Evolutionary conservation across 73 alveolate species (phyloP), one percentile per base, ranked within the genome.

Genomic region (Blepharisma japonicum): DNA sequence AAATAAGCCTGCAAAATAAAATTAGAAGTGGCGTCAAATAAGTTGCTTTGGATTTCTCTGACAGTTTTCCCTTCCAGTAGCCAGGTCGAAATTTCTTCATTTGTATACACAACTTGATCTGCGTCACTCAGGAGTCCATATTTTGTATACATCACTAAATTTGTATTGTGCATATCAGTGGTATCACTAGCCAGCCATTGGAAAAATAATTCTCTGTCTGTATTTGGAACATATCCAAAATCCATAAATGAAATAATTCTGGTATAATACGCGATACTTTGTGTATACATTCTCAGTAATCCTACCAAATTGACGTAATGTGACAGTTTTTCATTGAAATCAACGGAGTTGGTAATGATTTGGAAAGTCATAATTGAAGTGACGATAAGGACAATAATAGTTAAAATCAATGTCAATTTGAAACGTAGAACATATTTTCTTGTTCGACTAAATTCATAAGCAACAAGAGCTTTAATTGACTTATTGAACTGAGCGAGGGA

Each of bases 231-330:
- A 53, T 53, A 14, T 2, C 23, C n/a, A 53, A 11, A 14, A 53
- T 53, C 67, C n/a, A 53, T 53, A 11, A 53, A 53, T 14, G 27
- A 14, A 14, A 53, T 53, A 11, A 53, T 53, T 14, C 67, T 11
- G 67, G 67, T 14, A 53, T 53, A 53, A 53, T 53, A 53, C 5
- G 27, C 23, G 0, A 53, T 53, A 53, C 67, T 53, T 14, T 20
- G 67, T 0, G 67, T 20, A 4, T 53, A 53, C n/a, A 14, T 11
- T 53, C 67, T 53, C n/a, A 11, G 23, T 2, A 14, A 14, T 11
- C 67, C 67, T 53, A 53, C 67, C 23, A 53, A 53, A 53, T 53
- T 53, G n/a, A 53, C 67, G 23, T 53, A 53, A 53, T 53, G 67
- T 14, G 67, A 53, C 4, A 53, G 4, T 53, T 53, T 53, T 53